Conservation (phyloP, 2,329 filamentous ascomycete genomes). For the Lachnellula hyalina region DNA sequence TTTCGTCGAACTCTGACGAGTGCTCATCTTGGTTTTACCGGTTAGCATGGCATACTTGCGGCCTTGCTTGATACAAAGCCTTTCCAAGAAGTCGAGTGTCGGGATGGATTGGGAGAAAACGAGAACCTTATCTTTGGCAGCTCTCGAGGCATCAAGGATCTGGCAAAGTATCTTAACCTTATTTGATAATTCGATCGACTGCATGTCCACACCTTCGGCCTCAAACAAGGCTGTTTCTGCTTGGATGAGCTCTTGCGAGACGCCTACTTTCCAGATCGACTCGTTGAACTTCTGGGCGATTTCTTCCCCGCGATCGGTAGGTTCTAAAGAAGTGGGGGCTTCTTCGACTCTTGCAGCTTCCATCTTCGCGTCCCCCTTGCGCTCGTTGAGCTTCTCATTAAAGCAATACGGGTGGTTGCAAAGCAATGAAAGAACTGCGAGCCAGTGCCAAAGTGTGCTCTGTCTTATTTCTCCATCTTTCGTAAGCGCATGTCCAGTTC, state of each 20-base stretch:
- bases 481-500: slow-evolving; percentile 17
- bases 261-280: slow-evolving; percentile 25
- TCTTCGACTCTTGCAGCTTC: background rate
- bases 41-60: slow-evolving; percentile 58
- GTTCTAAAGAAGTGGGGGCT: background rate
- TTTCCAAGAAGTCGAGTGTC: slow-evolving; percentile 64
- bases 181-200: slow-evolving; percentile 52
- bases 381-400: slow-evolving; percentile 41
- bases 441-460: slow-evolving; percentile 48
- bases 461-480: slow-evolving; percentile 34
- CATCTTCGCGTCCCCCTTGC: slow-evolving; percentile 28
- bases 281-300: slow-evolving; percentile 19
- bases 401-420: slow-evolving; percentile 47
- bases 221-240: slow-evolving; percentile 35
- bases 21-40: slow-evolving; percentile 47
- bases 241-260: slow-evolving; percentile 28
- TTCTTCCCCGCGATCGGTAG: slow-evolving; percentile 12
- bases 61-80: slow-evolving; percentile 45
- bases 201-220: slow-evolving; percentile 26
- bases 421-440: slow-evolving; percentile 4
- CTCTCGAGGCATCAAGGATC: slow-evolving; percentile 63
- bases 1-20: slow-evolving; percentile 60
- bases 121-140: slow-evolving; percentile 65
- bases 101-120: slow-evolving; percentile 71
- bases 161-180: slow-evolving; percentile 62